These are phyloP conservation scores for Myxozyma neotropica DNA, from an alignment of 805 yeast species.

Conservation along the genomic window DNA sequence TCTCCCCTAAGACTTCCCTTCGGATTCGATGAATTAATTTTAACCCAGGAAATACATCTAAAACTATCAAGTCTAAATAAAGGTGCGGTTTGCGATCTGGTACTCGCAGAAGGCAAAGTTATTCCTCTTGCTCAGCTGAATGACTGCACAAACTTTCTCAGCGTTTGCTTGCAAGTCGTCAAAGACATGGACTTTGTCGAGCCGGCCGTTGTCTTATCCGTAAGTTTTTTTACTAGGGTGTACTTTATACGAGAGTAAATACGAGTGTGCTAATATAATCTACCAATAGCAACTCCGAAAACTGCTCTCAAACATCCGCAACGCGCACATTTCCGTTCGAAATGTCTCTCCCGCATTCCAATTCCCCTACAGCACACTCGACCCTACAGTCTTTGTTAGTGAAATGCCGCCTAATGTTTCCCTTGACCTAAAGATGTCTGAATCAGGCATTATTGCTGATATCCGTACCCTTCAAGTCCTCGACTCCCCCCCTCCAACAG, in stretches of 20 bases:
- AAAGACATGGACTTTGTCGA: conserved; percentile 33
- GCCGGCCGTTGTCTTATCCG: conserved; percentile 30
- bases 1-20: background rate
- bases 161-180: conserved; percentile 22
- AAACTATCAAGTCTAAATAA: conserved; percentile 29
- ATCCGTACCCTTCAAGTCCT: conserved; percentile 24
- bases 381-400: conserved; percentile 14
- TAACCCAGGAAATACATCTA: conserved; percentile 26
- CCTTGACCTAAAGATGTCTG: conserved; percentile 27
- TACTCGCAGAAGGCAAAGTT: conserved; percentile 22
- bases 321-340: conserved; percentile 31
- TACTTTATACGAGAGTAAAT: background rate
- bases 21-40: background rate
- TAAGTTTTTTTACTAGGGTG: background rate
- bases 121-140: conserved; percentile 26
- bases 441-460: conserved; percentile 33
- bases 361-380: conserved; percentile 30
- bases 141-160: conserved; percentile 29
- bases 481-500: conserved; percentile 16
- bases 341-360: conserved; percentile 30
- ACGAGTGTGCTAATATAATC: background rate
- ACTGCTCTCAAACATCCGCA: conserved; percentile 27
- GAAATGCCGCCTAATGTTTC: conserved; percentile 25
- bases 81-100: conserved; percentile 17
- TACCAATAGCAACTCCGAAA: conserved; percentile 26